Evolutionary conservation across 2,329 filamentous ascomycete species (phyloP).

Genomic region (Colletotrichum caudatum): DNA sequence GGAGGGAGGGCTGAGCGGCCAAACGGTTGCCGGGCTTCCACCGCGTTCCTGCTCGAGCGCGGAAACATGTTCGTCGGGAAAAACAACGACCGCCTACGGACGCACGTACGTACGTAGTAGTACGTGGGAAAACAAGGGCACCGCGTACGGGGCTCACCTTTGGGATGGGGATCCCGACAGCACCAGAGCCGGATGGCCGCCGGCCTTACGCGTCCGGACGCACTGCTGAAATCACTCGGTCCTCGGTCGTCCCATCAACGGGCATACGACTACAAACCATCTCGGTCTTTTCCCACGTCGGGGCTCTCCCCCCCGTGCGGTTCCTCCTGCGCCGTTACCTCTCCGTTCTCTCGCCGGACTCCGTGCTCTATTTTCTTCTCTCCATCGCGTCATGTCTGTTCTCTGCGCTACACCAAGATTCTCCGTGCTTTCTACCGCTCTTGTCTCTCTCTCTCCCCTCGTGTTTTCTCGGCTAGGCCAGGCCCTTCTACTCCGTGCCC

Average conservation of each 20-base stretch:
- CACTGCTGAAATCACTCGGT: conserved; percentile 2
- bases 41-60: conserved; percentile 5
- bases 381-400: conserved; percentile 2
- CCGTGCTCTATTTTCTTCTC: conserved; percentile 3
- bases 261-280: conserved; percentile 20
- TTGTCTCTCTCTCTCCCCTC: not conserved
- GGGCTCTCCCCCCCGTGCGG: not conserved
- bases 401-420: not conserved
- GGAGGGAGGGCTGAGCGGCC: conserved; percentile 2
- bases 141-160: not conserved
- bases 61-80: not conserved
- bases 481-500: not conserved
- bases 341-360: conserved; percentile 3
- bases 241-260: conserved; percentile 40
- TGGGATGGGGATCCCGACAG: conserved; percentile 10
- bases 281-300: not conserved
- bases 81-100: not conserved
- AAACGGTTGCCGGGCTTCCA: not conserved
- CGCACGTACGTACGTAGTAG: too few relatives aligned
- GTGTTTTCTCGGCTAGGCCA: not conserved
- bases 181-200: conserved; percentile 18
- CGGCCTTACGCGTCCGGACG: conserved; percentile 13
- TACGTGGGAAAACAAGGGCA: too few relatives aligned
- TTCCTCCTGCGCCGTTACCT: not conserved
- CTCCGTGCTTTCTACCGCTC: not conserved